Evolutionary conservation across 225 moss, liverwort and hornwort species (phyloP), one percentile per base, ranked within the genome.

Genomic region (Polytrichum formosum): DNA sequence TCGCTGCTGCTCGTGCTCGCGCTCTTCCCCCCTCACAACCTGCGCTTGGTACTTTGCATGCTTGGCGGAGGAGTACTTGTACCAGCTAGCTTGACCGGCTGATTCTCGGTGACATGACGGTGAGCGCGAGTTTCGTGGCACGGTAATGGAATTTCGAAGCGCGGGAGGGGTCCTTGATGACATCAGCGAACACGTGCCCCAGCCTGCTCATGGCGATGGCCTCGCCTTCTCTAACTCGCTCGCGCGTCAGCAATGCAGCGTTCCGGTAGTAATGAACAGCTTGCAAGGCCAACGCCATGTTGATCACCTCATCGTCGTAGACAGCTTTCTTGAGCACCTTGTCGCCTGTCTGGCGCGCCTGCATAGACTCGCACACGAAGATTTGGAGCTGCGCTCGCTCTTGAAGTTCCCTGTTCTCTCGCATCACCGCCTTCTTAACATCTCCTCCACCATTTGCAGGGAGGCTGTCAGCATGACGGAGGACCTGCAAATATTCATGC

Each of bases 81-180:
- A 73, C 65, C 73, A 73, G 5, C 22, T 54, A 73, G 9, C 22
- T 28, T 18, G 73, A 53, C 21, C 73, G 55, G 54, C 55, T n/a
- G 55, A 66, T 73, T 73, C 73, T 29, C 5, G 73, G 73, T 7
- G 73, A 65, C 73, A 73, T 58, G 20, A 65, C 65, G 5, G 73
- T 56, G 53, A 65, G n/a, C 0, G 73, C 73, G 54, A 73, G 73
- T 30, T 8, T 56, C 5, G 65, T 66, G n/a, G 73, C 64, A 29
- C 56, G 56, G 56, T 73, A 73, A 20, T 73, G 64, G 29, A 5
- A 31, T 28, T 73, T 65, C 7, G 54, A 55, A 20, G 73, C 73
- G 10, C 55, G 64, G 22, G n/a, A 29, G 26, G 26, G 9, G 26
- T 73, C 65, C 28, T 65, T 66, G 23, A 73, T 19, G 63, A 73